phyloP scores from a whole-genome alignment of 139 green algal species.

The Chlorella ohadii region DNA sequence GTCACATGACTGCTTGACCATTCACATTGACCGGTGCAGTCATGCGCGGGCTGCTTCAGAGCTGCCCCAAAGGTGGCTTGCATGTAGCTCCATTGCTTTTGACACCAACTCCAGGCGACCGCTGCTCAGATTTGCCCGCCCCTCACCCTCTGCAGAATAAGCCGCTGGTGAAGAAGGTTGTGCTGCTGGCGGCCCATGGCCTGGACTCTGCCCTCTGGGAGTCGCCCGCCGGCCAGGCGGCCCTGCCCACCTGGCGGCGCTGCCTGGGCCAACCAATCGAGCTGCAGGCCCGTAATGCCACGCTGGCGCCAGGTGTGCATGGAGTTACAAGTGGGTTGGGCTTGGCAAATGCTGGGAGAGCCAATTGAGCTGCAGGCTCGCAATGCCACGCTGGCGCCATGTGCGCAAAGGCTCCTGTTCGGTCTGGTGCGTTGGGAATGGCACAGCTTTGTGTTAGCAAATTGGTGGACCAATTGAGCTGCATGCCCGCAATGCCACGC shows the following conservation, averaged over 20 bases:
- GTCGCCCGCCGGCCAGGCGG: background rate
- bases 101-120: no score
- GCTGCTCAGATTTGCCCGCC: no score
- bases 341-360: background rate
- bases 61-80: no score
- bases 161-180: conserved; percentile 38
- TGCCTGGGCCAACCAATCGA: conserved; percentile 2
- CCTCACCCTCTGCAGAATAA: conserved; percentile 24
- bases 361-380: conserved; percentile 23
- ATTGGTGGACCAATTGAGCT: conserved; percentile 13
- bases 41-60: no score
- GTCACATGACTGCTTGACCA: no score
- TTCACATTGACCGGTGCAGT: no score
- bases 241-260: background rate
- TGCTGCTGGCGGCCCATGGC: conserved; percentile 68
- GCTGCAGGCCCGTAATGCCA: conserved; percentile 30
- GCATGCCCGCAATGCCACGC: conserved; percentile 16
- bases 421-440: no score
- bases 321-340: no score
- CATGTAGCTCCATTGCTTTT: no score
- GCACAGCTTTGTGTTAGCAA: no score
- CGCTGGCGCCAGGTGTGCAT: conserved; percentile 15
- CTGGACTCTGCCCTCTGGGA: conserved; percentile 48
- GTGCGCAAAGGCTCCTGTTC: background rate
- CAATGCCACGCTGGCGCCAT: conserved; percentile 23